phyloP scores from a whole-genome alignment of 2,329 filamentous ascomycete genomes.

The Sporothrix luriei region DNA sequence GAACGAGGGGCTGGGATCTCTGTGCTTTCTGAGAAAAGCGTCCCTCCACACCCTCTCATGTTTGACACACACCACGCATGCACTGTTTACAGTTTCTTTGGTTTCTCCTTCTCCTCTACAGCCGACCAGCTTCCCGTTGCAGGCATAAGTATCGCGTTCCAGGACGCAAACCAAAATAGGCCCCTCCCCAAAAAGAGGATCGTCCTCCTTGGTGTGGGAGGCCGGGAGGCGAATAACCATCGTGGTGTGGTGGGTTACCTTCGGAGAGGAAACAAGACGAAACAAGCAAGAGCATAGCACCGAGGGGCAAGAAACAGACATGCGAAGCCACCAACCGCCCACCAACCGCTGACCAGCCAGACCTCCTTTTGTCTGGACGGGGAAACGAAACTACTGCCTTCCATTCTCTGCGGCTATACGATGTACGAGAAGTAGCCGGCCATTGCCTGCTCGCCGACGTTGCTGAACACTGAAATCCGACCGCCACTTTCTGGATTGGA shows the following conservation, averaged over 20 bases:
- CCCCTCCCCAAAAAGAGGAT: not conserved
- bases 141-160: not conserved
- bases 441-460: not conserved
- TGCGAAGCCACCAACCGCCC: not conserved
- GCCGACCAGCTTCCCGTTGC: not conserved
- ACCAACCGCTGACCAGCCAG: not conserved
- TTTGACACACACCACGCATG: not conserved
- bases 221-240: not conserved
- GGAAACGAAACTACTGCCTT: too few relatives aligned
- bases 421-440: too few relatives aligned
- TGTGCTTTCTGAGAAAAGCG: not conserved
- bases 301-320: not conserved
- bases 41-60: not conserved
- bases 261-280: constrained; percentile 17
- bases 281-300: constrained; percentile 2
- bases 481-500: not conserved
- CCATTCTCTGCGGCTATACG: too few relatives aligned
- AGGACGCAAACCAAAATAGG: not conserved
- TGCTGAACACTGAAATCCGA: not conserved
- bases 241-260: constrained; percentile 18
- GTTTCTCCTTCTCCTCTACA: not conserved
- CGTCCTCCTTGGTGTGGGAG: not conserved
- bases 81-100: not conserved
- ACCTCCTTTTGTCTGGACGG: not conserved
- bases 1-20: not conserved